Evolutionary conservation across 75 land plant genomes (phyloP).

Genomic region (Pseudotsuga menziesii): DNA sequence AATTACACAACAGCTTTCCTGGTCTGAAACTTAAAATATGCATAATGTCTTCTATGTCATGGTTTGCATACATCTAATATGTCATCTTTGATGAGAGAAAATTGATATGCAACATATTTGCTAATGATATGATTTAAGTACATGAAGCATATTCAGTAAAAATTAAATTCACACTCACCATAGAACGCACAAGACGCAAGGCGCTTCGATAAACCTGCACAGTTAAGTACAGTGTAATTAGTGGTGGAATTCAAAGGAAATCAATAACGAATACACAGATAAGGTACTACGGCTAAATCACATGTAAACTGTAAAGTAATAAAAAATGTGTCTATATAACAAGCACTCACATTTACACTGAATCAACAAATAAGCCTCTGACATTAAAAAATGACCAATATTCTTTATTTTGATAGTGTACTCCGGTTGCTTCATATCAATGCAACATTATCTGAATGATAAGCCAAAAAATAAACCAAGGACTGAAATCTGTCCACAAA

Average conservation of each 20-base stretch:
- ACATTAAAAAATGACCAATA: background rate
- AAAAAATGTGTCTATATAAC: too few species aligned
- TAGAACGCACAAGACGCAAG: conserved; percentile 85
- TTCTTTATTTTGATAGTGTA: background rate
- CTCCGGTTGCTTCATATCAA: too few species aligned
- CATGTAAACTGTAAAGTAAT: too few species aligned
- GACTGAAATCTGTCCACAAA: too few species aligned
- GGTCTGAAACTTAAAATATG: background rate
- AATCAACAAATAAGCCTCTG: background rate
- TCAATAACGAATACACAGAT: background rate
- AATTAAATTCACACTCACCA: conserved; percentile 56
- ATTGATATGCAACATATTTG: background rate
- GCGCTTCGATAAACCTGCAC: conserved; percentile 94
- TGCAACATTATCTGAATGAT: too few species aligned
- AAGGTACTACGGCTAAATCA: background rate
- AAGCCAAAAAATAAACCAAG: too few species aligned
- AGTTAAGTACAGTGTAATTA: background rate
- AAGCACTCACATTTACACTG: background rate
- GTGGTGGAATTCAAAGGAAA: background rate
- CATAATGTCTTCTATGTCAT: background rate
- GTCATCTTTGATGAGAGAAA: background rate
- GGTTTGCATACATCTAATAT: background rate
- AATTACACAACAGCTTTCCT: background rate
- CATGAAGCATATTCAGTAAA: background rate
- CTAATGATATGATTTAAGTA: background rate